These are phyloP conservation scores for Gracilariopsis chorda DNA, from an alignment of 23 red algal genomes.

Conservation along the genomic window DNA sequence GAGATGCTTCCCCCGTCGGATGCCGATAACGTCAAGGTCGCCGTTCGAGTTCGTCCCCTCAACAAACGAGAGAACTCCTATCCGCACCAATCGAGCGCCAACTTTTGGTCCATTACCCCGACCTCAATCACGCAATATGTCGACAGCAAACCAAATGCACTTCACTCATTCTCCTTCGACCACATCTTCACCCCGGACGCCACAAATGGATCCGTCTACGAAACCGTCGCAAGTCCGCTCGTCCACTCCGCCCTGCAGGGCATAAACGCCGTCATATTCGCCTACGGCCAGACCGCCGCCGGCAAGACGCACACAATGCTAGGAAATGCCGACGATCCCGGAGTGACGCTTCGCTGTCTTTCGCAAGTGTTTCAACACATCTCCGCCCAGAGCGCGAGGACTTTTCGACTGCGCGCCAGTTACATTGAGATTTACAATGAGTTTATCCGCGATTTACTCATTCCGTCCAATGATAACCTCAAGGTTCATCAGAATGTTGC, in stretches of 20 bases:
- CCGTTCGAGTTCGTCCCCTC: slow-evolving; percentile 68
- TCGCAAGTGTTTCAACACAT: slow-evolving; percentile 59
- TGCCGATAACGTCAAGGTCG: slow-evolving; percentile 68
- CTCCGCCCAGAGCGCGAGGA: not conserved
- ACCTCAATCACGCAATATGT: not conserved
- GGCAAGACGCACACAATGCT: slow-evolving; percentile 94
- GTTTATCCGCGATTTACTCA: slow-evolving; percentile 80
- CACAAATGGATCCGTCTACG: slow-evolving; percentile 53
- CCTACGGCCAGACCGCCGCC: slow-evolving; percentile 87
- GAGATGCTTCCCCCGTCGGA: no score
- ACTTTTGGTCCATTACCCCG: not conserved
- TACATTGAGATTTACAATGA: slow-evolving; percentile 98
- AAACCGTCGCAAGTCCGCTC: slow-evolving; percentile 29
- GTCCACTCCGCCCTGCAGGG: slow-evolving; percentile 60
- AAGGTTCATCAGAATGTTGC: slow-evolving; percentile 73
- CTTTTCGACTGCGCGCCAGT: slow-evolving; percentile 63
- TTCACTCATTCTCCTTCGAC: slow-evolving; percentile 18
- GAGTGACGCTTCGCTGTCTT: slow-evolving; percentile 64
- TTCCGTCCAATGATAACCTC: slow-evolving; percentile 54
- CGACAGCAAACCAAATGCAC: not conserved
- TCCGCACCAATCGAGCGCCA: not conserved
- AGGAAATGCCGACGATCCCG: slow-evolving; percentile 56
- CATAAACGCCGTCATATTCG: slow-evolving; percentile 81
- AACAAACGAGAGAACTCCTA: slow-evolving; percentile 32
- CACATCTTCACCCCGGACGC: not conserved